Percentiles rank a stretch among this genome's conserved stretches.
These are phyloP conservation scores for Takashimella koratensis DNA, from an alignment of 1,284 basidiomycete genomes.

Conservation along the genomic window DNA sequence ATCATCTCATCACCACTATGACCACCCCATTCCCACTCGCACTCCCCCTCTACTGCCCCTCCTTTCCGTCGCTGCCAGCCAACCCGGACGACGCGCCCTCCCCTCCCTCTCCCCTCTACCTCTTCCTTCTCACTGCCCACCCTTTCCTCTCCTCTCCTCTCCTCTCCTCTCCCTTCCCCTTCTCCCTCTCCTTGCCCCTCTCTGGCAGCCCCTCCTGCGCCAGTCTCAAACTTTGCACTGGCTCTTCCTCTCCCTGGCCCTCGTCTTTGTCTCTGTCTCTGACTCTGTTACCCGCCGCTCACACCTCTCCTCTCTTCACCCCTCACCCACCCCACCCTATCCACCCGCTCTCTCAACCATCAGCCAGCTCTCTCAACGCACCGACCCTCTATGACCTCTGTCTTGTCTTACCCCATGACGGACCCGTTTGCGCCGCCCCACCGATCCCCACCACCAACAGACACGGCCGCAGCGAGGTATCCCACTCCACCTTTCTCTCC, in stretches of 20 bases:
- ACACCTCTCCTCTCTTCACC: not conserved
- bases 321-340: not conserved
- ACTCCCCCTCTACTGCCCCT: conserved; percentile 1
- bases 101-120: not conserved
- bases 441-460: conserved; percentile 11
- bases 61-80: too few relatives aligned
- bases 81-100: not conserved
- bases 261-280: not conserved
- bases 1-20: not conserved
- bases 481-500: conserved; percentile 13
- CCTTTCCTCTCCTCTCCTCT: not conserved
- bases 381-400: conserved; percentile 6
- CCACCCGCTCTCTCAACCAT: conserved; percentile 2
- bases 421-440: conserved; percentile 17
- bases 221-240: not conserved
- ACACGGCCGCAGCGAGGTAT: conserved; percentile 11
- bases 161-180: not conserved
- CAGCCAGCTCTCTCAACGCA: not conserved
- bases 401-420: conserved; percentile 15
- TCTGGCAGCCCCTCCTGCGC: not conserved
- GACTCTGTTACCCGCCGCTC: not conserved
- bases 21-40: not conserved
- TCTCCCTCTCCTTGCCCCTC: not conserved
- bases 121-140: not conserved
- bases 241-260: not conserved